Base-by-base conservation (phyloP, 768 basidiomycete genomes). In the Naematelia encephala region DNA sequence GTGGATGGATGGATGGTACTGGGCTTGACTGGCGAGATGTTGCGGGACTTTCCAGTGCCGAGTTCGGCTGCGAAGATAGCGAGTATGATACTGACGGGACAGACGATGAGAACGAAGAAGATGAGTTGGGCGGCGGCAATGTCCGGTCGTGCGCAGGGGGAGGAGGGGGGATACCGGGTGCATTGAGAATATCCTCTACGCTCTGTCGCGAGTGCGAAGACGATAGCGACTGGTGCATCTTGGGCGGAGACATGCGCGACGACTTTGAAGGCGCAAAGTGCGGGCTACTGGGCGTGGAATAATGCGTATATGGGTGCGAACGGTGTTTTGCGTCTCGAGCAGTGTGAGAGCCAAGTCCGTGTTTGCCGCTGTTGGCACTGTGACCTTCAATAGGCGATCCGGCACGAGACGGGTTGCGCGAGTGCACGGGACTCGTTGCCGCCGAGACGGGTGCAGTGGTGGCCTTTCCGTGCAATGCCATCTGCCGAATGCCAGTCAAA, bases 1-100 rank as follows among this genome's bases (percentile, higher is more conserved):
- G 85, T 59, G 84, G 82, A 59, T 85, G 83, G 39, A 60, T 44
- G 30, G 53, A 74, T 65, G n/a, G 50, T 16, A 27, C 27, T 11
- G 50, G 27, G 50, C 34, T 39, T 16, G 34, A 39, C 34, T 39
- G 34, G 16, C 34, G 34, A 8, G 34, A 39, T 16, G 34, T 39
- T 16, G 16, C 34, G 34, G 34, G 34, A 39, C 34, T 39, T 16
- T 8, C 34, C 8, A 8, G 34, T 16, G 34, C 57, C 3, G 75
- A 78, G 16, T 64, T 70, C 14, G 77, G 66, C 10, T 69, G 63
- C 21, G 76, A 70, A 22, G 67, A 61, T 21, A 64, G 51, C 27
- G 63, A 59, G 56, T 74, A 67, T 30, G 61, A 56, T 3, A 63
- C 57, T 22, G 55, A 54, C 13, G 66, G 70, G 12, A 63, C 59